phyloP scores from a whole-genome alignment of 75 land plant genomes.

The Isoetes taiwanensis region DNA sequence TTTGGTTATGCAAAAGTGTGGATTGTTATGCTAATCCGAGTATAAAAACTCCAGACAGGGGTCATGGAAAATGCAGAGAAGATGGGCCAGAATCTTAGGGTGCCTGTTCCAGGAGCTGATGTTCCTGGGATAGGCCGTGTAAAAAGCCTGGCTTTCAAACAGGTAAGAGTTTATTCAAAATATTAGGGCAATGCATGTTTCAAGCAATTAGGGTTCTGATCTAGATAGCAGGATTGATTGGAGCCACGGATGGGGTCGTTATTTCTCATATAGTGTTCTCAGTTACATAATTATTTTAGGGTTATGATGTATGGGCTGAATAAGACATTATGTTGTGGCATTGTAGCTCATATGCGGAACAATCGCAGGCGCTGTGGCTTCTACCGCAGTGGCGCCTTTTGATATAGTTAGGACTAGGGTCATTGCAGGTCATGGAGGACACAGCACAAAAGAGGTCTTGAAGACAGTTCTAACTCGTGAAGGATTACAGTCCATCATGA shows the following conservation, averaged over 20 bases:
- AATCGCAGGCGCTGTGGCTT: constrained; percentile 28
- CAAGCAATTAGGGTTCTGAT: background rate
- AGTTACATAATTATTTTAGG: background rate
- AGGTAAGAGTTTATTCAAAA: constrained; percentile 12
- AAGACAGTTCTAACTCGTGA: constrained; percentile 7
- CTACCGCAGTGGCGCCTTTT: constrained; percentile 18
- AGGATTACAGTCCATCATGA: constrained; percentile 13
- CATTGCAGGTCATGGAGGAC: constrained; percentile 28
- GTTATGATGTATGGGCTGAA: background rate
- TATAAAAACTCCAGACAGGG: too few species aligned
- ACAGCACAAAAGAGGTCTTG: constrained; percentile 15
- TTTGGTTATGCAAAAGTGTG: too few species aligned
- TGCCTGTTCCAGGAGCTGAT: constrained; percentile 21
- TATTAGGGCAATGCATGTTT: background rate
- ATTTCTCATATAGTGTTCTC: background rate
- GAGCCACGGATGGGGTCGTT: background rate
- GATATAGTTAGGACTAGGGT: constrained; percentile 21
- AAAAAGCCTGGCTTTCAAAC: constrained; percentile 24
- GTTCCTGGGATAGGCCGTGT: constrained; percentile 22
- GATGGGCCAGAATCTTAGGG: constrained; percentile 10
- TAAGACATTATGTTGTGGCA: background rate
- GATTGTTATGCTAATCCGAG: too few species aligned
- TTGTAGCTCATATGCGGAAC: constrained; percentile 27
- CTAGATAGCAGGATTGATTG: background rate
- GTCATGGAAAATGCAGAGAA: constrained; percentile 14